A percentile compares a stretch with the other conserved stretches of the same genome.
Conservation (phyloP, 192 early-diverging fungal genomes). For the Spizellomyces sp. region DNA sequence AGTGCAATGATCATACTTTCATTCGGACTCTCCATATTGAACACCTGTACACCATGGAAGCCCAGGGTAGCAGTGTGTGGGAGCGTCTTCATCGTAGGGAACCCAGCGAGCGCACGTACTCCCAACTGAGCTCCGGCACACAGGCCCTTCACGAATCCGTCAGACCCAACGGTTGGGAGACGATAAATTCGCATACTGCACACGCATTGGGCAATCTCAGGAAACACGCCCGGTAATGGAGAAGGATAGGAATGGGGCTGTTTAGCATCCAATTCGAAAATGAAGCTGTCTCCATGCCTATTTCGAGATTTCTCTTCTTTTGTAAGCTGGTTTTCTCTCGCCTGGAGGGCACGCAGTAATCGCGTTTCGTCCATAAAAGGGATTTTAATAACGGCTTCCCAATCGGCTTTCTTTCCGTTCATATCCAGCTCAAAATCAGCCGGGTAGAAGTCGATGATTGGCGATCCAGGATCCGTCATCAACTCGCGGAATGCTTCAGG, state of each 20-base stretch:
- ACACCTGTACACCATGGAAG: conserved; percentile 83
- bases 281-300: conserved; percentile 59
- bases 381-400: conserved; percentile 88
- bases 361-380: conserved; percentile 93
- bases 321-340: conserved; percentile 64
- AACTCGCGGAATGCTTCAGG: conserved; percentile 53
- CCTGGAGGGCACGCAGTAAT: conserved; percentile 71
- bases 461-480: conserved; percentile 81
- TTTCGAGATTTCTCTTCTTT: conserved; percentile 80
- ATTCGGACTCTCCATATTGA: conserved; percentile 78
- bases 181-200: conserved; percentile 58
- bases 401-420: conserved; percentile 94
- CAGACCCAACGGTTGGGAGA: conserved; percentile 58
- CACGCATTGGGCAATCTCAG: conserved; percentile 59
- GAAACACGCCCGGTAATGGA: conserved; percentile 40
- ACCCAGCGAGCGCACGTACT: conserved; percentile 71
- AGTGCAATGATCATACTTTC: conserved; percentile 73
- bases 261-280: conserved; percentile 62
- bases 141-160: conserved; percentile 61
- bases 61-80: conserved; percentile 67
- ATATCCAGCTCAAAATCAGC: conserved; percentile 86
- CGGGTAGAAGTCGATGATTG: conserved; percentile 96
- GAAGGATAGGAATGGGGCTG: conserved; percentile 30
- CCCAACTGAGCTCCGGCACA: conserved; percentile 66
- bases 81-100: conserved; percentile 86